A percentile compares a stretch with the other conserved stretches of the same genome.
phyloP scores from a whole-genome alignment of 441 rosid genomes.

The Macaranga tanarius region DNA sequence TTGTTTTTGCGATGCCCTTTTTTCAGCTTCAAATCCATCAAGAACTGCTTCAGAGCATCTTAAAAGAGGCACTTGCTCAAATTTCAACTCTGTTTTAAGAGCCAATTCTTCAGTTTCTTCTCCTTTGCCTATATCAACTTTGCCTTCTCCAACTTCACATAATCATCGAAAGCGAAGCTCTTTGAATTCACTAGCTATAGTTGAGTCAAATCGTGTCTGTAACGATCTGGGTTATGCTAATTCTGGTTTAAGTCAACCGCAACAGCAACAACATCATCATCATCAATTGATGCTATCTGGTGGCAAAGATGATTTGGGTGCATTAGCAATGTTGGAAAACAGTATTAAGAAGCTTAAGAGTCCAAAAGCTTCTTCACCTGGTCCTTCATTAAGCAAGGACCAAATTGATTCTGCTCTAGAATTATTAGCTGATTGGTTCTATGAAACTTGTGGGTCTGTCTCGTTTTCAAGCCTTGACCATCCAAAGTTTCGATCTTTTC shows the following conservation, averaged over 20 bases:
- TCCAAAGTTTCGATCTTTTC: constrained; percentile 86
- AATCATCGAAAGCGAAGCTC: constrained; percentile 31
- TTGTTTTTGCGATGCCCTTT: constrained; percentile 74
- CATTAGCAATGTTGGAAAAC: constrained; percentile 89
- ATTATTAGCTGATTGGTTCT: constrained; percentile 78
- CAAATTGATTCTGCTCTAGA: constrained; percentile 80
- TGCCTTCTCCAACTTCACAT: constrained; percentile 28
- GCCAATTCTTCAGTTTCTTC: constrained; percentile 67
- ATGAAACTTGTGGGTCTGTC: constrained; percentile 85
- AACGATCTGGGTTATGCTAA: constrained; percentile 31
- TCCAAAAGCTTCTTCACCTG: constrained; percentile 61
- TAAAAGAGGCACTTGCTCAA: constrained; percentile 68
- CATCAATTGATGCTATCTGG: constrained; percentile 68
- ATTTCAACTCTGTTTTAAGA: constrained; percentile 46
- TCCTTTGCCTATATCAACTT: constrained; percentile 40
- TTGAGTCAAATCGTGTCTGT: constrained; percentile 36
- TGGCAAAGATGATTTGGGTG: constrained; percentile 84
- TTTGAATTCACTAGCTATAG: constrained; percentile 42
- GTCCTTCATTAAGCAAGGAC: constrained; percentile 69
- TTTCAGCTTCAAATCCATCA: constrained; percentile 96
- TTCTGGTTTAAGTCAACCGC: constrained; percentile 28
- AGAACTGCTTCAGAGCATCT: constrained; percentile 75
- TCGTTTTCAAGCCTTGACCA: constrained; percentile 84
- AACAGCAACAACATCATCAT: neutral
- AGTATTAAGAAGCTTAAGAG: constrained; percentile 94